A percentile compares a stretch with the other conserved stretches of the same genome.
Conservation (phyloP, 305 asterid species). For the Solanum aculeatissimum region DNA sequence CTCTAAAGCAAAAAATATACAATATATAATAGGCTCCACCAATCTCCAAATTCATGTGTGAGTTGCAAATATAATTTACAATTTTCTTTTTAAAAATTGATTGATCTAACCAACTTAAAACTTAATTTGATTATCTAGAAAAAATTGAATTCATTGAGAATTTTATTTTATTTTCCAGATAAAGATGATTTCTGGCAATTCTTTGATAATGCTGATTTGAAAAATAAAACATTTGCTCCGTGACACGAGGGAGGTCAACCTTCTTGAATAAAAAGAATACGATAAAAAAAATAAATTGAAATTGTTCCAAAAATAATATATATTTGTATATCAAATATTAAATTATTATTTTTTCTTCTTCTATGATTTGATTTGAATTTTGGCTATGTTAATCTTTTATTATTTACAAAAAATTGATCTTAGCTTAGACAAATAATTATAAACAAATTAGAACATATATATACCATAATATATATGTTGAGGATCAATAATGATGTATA, state of each 20-base stretch:
- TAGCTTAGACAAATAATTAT: background rate
- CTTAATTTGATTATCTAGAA: background rate
- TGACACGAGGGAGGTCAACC: background rate
- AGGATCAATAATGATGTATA: fast-evolving
- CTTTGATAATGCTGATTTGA: background rate
- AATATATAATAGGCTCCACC: background rate
- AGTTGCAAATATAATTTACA: background rate
- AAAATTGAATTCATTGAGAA: background rate
- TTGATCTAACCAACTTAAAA: background rate
- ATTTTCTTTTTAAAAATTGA: background rate
- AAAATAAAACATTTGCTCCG: background rate
- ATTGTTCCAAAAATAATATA: background rate
- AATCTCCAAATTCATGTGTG: background rate
- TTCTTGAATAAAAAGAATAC: background rate
- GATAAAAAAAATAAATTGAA: background rate
- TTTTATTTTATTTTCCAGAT: background rate
- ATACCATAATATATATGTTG: background rate
- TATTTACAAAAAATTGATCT: background rate
- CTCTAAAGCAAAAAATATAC: background rate
- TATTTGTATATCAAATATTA: background rate
- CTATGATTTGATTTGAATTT: background rate
- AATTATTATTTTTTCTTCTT: background rate
- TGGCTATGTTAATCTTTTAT: background rate
- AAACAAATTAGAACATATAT: background rate
- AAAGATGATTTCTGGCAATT: background rate